Percentiles rank a stretch among this genome's conserved stretches.
phyloP scores from a whole-genome alignment of 345 rosid species.

The Trapa incisa region DNA sequence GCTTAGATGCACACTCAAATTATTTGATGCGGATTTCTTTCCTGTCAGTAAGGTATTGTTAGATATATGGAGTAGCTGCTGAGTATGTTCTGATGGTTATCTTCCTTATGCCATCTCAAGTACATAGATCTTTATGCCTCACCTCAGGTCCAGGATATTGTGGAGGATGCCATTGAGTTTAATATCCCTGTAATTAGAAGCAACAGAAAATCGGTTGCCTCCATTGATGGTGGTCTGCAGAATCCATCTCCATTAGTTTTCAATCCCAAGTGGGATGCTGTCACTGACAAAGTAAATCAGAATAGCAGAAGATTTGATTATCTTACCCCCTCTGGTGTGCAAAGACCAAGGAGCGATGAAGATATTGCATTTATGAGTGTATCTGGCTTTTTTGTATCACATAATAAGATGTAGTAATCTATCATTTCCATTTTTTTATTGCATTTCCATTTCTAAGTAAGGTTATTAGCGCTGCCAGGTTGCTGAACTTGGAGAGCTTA shows the following conservation, averaged over 20 bases:
- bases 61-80: not conserved
- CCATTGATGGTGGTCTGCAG: constrained; percentile 55
- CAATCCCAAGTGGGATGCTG: constrained; percentile 45
- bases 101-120: not conserved
- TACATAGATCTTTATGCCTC: not conserved
- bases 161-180: constrained; percentile 43
- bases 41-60: constrained; percentile 45
- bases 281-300: constrained; percentile 12
- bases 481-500: constrained; percentile 67
- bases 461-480: constrained; percentile 25
- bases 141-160: constrained; percentile 38
- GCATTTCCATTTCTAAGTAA: not conserved
- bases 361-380: constrained; percentile 81
- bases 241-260: constrained; percentile 58
- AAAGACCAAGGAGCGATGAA: constrained; percentile 40
- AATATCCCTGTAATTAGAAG: constrained; percentile 46
- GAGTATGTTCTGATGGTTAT: not conserved
- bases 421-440: not conserved
- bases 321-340: constrained; percentile 24
- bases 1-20: constrained; percentile 26
- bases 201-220: constrained; percentile 57
- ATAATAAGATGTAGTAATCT: not conserved
- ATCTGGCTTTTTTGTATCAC: constrained; percentile 11
- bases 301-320: constrained; percentile 27
- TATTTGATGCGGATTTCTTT: constrained; percentile 58